Base-by-base conservation (phyloP, 331 rosid genomes). In the Cydonia oblonga region DNA sequence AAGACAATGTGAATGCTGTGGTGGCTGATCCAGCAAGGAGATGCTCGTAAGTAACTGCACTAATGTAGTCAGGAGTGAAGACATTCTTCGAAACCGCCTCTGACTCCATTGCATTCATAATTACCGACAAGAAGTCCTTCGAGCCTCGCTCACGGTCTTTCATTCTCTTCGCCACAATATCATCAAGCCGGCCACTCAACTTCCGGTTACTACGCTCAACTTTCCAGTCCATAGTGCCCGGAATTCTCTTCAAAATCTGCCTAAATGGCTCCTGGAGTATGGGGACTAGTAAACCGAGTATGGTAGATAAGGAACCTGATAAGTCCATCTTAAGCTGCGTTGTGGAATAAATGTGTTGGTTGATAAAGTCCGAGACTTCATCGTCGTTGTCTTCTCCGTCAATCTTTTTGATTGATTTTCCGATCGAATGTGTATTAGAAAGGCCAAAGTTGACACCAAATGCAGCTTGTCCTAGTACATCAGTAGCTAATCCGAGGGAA, bases 21-120 rank as follows among this genome's bases (percentile, higher is more conserved):
- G 97, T 95, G 44, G 97, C 90, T 11, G 97, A 95, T 1, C 99
- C 99, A 14, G 97, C 97, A 68, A 95, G 90, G 5, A 95, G 52
- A 71, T 95, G 99, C 76, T 95, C 99, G 32, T 95, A 95, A 32
- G 96, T 87, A 65, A 91, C 85, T 30, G 99, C 99, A 58, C 87
- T 91, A 20, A 91, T 76, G 57, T 90, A 89, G 66, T 95, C 97
- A 4, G 85, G 84, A 22, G 87, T 83, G 79, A 91, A 88, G 18
- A 86, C 86, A 62, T 79, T 84, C 65, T 73, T 85, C 26, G 92
- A 64, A 3, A 78, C 86, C 1, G 80, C 78, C 67, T 84, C 88
- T 3, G 90, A 76, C 61, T 95, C 96, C 63, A 89, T 88, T 2
- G 96, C 91, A 69, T 87, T 91, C 71, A 91, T 65, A 23, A 95